phyloP scores from a whole-genome alignment of 352 stramenopile genomes.

The Globisporangium splendens region DNA sequence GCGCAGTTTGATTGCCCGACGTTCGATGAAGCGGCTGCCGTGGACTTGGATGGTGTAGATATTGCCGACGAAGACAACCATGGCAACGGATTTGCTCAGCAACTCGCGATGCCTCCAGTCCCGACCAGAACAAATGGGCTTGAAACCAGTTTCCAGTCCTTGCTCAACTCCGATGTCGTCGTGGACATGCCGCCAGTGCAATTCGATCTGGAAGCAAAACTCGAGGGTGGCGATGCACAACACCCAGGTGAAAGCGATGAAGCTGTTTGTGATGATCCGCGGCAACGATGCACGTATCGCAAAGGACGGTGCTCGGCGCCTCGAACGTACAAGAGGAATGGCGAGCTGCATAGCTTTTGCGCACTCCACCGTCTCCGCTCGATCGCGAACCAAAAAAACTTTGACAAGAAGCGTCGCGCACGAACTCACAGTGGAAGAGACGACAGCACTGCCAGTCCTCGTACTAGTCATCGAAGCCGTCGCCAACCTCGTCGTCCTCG shows the following conservation, averaged over 20 bases:
- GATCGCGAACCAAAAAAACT: constrained; percentile 52
- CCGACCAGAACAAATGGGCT: neutral
- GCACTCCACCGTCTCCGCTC: constrained; percentile 58
- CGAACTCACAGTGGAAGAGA: too few relatives aligned
- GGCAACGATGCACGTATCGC: constrained; percentile 41
- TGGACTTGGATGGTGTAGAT: constrained; percentile 13
- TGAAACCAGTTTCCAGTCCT: constrained; percentile 10
- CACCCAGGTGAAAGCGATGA: constrained; percentile 5
- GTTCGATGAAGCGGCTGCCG: constrained; percentile 15
- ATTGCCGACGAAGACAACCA: neutral
- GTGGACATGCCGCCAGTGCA: constrained; percentile 1
- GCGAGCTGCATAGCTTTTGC: constrained; percentile 57
- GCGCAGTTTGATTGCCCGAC: constrained; percentile 16
- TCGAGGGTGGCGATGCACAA: neutral
- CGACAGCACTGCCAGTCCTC: too few relatives aligned
- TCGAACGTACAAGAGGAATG: constrained; percentile 68
- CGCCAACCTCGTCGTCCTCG: too few relatives aligned
- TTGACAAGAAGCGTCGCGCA: constrained; percentile 43
- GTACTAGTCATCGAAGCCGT: too few relatives aligned
- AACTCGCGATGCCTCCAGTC: neutral
- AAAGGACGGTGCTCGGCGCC: constrained; percentile 43
- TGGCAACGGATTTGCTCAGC: neutral
- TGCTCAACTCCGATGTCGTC: neutral
- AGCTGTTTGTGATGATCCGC: constrained; percentile 5
- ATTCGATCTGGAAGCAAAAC: neutral